phyloP scores from a whole-genome alignment of 179 eudicot genomes.

The Silene vulgaris region DNA sequence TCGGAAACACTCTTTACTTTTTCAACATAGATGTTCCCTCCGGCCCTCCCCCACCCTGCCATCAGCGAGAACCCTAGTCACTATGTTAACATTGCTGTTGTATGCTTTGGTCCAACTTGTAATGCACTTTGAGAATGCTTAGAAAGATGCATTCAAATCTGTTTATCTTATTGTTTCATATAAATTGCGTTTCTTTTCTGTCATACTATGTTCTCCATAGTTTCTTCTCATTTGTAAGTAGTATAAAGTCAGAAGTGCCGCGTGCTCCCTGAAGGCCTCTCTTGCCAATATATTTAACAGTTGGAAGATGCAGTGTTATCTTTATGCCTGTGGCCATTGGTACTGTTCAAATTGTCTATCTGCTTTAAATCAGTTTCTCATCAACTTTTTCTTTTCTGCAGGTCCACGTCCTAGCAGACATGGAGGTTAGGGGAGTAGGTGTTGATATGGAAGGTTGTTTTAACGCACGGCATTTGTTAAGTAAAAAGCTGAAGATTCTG shows the following conservation, averaged over 20 bases:
- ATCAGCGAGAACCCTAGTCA: no score
- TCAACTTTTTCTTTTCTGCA: constrained; percentile 26
- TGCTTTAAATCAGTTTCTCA: neutral
- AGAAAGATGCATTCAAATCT: neutral
- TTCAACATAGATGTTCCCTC: no score
- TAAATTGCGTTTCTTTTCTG: neutral
- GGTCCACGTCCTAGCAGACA: constrained; percentile 88
- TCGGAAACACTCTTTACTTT: no score
- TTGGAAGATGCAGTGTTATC: neutral
- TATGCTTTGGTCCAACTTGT: constrained; percentile 2
- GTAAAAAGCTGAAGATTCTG: constrained; percentile 70
- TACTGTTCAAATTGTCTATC: neutral
- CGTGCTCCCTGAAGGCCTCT: neutral
- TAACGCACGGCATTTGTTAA: constrained; percentile 62
- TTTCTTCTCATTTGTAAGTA: neutral
- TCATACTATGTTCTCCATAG: neutral
- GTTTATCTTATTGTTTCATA: neutral
- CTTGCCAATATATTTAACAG: no score
- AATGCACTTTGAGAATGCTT: neutral
- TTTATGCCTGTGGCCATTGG: neutral
- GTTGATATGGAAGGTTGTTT: constrained; percentile 97
- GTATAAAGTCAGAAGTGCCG: neutral
- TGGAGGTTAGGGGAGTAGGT: constrained; percentile 92
- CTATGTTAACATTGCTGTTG: no score
- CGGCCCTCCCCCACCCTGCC: no score